Evolutionary conservation across 306 rosid genomes (phyloP).

Genomic region (Amphicarpaea edgeworthii): DNA sequence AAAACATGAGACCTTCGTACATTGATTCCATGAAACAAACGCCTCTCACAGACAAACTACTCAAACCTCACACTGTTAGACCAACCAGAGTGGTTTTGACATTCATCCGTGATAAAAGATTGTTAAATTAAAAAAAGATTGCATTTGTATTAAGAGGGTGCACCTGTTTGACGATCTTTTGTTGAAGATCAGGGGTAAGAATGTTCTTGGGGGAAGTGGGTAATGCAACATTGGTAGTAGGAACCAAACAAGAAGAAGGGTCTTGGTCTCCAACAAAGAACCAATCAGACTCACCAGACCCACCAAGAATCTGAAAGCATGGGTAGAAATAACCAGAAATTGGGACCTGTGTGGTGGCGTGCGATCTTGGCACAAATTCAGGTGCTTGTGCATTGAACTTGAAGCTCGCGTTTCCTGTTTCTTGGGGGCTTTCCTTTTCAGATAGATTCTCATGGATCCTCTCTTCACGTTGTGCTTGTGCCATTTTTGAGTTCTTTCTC

Average conservation of each 20-base stretch:
- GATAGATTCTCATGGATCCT: constrained; percentile 45
- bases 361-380: constrained; percentile 91
- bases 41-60: too few species aligned
- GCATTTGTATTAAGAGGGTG: too few species aligned
- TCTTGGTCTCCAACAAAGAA: constrained; percentile 81
- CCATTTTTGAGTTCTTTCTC: constrained; percentile 43
- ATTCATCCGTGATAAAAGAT: too few species aligned
- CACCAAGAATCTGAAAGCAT: constrained; percentile 76
- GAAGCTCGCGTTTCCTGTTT: constrained; percentile 52
- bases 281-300: constrained; percentile 74
- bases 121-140: too few species aligned
- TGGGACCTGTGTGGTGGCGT: constrained; percentile 70
- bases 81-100: too few species aligned
- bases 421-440: constrained; percentile 52
- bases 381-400: constrained; percentile 94
- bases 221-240: constrained; percentile 44
- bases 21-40: too few species aligned
- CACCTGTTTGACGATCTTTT: constrained; percentile 89
- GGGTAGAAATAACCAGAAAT: constrained; percentile 82
- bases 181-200: constrained; percentile 74
- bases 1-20: too few species aligned
- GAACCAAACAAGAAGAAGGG: constrained; percentile 64
- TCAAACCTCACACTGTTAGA: too few species aligned
- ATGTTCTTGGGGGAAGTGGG: constrained; percentile 64
- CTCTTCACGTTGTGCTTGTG: constrained; percentile 60